Conservation (phyloP, 176 grass and related monocot species). For the Alopecurus myosuroides region DNA sequence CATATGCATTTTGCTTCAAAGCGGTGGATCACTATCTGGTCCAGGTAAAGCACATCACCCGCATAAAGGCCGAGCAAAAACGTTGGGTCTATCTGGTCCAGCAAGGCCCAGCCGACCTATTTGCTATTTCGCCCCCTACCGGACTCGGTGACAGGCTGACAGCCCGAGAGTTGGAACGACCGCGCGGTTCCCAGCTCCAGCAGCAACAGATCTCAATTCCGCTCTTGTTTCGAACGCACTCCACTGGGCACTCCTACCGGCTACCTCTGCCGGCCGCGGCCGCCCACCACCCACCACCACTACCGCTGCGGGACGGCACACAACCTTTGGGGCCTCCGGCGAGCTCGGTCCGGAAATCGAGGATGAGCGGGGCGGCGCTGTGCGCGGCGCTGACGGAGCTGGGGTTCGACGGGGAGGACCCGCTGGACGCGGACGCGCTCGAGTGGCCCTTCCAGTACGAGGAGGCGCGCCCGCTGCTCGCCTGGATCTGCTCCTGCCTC, state of each 20-base stretch:
- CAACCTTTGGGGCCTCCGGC: not conserved
- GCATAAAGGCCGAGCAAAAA: no score
- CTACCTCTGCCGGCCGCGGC: conserved; percentile 5
- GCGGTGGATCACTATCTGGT: no score
- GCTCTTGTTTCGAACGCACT: conserved; percentile 30
- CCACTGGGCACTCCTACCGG: not conserved
- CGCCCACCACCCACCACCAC: not conserved
- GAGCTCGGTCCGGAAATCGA: not conserved
- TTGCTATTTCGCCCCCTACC: no score
- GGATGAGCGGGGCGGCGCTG: conserved; percentile 85
- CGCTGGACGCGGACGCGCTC: conserved; percentile 91
- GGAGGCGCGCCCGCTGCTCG: conserved; percentile 78
- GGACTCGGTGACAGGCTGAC: no score
- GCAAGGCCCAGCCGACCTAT: no score
- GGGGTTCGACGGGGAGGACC: conserved; percentile 86
- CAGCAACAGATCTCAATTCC: not conserved
- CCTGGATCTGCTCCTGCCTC: conserved; percentile 99
- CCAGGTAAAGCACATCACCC: no score
- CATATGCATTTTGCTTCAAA: no score
- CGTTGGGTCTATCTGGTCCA: no score
- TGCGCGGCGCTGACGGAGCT: conserved; percentile 77
- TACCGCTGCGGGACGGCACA: not conserved
- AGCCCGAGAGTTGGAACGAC: not conserved
- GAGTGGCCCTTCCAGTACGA: conserved; percentile 99
- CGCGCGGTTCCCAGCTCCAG: not conserved